Evolutionary conservation across 2,329 filamentous ascomycete species (phyloP), one percentile per base, ranked within the genome.

Genomic region (Fusarium burgessii): DNA sequence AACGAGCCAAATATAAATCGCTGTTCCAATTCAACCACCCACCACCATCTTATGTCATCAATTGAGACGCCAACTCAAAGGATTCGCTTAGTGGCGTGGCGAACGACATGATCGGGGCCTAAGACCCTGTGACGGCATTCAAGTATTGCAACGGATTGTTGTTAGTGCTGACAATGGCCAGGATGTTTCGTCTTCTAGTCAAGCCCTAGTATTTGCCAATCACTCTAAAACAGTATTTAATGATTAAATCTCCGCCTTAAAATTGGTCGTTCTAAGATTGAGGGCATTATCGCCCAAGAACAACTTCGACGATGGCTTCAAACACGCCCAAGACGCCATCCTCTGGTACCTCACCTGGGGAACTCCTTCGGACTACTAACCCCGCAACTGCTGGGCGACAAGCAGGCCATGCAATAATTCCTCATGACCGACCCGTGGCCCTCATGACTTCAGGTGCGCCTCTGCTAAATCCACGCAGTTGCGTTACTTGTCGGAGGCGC

Each of bases 401-500:
- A 33, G 29, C 15, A 13, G 51, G 58, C 23, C 38, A 72, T 9
- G 49, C 70, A 23, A 60, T 70, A 17, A 72, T 72, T 27, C 66
- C 70, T 7, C 66, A 67, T 43, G 70, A 72, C 50, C 49, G 70
- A 33, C 70, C 70, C 5, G 70, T 72, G 18, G 70, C 70, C 5
- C 42, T 73, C 25, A 71, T 56, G 73, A 76, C 68, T 58, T 77
- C 54, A 66, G 76, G 50, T 35, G 69, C 35, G 76, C 80, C 27
- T 77, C 49, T 78, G 35, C 59, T 85, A 40, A 85, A 85, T 64
- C 84, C 84, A 18, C 80, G 84, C 36, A 85, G 83, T 55, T 85
- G 84, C 67, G 82, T 85, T 14, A 85, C 82, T 23, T 86, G 84
- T 68, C 80, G 84, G 18, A 82, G 84, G 42, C 83, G 90, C 62